Evolutionary conservation across 2,329 filamentous ascomycete genomes (phyloP).

Genomic region (Neophaeococcomyces mojaviensis): DNA sequence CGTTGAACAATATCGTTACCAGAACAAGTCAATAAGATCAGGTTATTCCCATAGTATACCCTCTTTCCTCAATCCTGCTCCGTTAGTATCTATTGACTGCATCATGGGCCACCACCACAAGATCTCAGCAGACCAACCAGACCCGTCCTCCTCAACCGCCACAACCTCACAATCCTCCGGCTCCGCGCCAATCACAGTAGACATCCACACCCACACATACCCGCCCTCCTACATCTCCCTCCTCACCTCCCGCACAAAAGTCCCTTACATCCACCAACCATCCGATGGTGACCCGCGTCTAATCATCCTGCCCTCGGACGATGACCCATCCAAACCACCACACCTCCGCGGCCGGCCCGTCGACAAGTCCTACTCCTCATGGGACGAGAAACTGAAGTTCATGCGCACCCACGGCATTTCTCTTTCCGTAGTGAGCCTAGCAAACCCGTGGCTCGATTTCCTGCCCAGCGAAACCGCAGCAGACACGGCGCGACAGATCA

Average conservation of each 20-base stretch:
- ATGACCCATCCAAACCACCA: constrained; percentile 32
- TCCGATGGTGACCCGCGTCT: constrained; percentile 32
- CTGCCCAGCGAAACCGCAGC: constrained; percentile 55
- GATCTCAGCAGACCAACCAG: not conserved
- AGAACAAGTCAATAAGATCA: too few relatives aligned
- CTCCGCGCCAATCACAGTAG: constrained; percentile 36
- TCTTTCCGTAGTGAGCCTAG: constrained; percentile 77
- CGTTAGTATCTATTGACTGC: not conserved
- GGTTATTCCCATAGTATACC: too few relatives aligned
- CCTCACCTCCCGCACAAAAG: constrained; percentile 44
- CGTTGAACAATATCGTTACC: too few relatives aligned
- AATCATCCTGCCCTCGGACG: constrained; percentile 41
- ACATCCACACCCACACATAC: constrained; percentile 59
- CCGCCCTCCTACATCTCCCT: constrained; percentile 53
- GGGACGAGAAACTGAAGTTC: constrained; percentile 72
- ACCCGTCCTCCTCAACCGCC: too few relatives aligned
- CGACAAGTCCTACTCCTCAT: constrained; percentile 73
- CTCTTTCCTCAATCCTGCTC: too few relatives aligned
- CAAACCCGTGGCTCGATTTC: constrained; percentile 93
- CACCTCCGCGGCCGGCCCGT: constrained; percentile 66
- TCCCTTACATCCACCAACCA: constrained; percentile 40
- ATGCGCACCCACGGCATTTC: constrained; percentile 80
- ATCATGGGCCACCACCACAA: constrained; percentile 1
- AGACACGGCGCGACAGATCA: constrained; percentile 59
- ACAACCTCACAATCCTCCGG: too few relatives aligned